These are phyloP conservation scores for Trichophyton equinum DNA, from an alignment of 2,329 filamentous ascomycete genomes.

Conservation along the genomic window DNA sequence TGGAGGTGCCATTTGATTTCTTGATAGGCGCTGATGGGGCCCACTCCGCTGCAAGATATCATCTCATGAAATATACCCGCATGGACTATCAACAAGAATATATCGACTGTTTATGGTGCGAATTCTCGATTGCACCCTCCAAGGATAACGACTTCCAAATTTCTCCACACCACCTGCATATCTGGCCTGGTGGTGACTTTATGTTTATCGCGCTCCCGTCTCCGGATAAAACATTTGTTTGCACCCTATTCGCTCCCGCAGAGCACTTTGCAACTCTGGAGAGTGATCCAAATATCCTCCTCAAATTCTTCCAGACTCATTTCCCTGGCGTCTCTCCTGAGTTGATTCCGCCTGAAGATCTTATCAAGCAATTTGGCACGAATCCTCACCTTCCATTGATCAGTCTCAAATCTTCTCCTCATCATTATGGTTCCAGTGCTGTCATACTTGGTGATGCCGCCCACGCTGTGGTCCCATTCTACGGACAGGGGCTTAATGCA, in stretches of 20 bases:
- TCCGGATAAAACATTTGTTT: constrained; percentile 86
- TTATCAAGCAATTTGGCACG: constrained; percentile 59
- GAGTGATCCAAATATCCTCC: constrained; percentile 50
- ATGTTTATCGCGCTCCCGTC: constrained; percentile 97
- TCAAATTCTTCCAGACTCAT: constrained; percentile 71
- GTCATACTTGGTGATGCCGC: constrained; percentile 89
- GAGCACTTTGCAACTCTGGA: constrained; percentile 57
- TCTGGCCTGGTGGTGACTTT: constrained; percentile 85
- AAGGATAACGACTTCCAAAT: constrained; percentile 54
- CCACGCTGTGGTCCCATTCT: constrained; percentile 97
- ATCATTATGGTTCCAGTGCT: constrained; percentile 63
- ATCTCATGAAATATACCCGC: constrained; percentile 87
- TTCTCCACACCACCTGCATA: constrained; percentile 86
- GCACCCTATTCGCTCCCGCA: constrained; percentile 78
- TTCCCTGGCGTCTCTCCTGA: constrained; percentile 70
- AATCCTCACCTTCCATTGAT: constrained; percentile 91
- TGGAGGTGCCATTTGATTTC: constrained; percentile 78
- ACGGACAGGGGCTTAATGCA: constrained; percentile 95
- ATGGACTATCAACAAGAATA: constrained; percentile 92
- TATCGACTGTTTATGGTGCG: constrained; percentile 94
- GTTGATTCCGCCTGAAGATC: constrained; percentile 47
- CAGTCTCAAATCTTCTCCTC: constrained; percentile 80
- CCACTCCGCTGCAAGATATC: constrained; percentile 79
- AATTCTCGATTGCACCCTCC: constrained; percentile 64
- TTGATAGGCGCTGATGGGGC: constrained; percentile 92